Base-by-base conservation (phyloP, 2,329 filamentous ascomycete genomes). In the Didymella sp. region DNA sequence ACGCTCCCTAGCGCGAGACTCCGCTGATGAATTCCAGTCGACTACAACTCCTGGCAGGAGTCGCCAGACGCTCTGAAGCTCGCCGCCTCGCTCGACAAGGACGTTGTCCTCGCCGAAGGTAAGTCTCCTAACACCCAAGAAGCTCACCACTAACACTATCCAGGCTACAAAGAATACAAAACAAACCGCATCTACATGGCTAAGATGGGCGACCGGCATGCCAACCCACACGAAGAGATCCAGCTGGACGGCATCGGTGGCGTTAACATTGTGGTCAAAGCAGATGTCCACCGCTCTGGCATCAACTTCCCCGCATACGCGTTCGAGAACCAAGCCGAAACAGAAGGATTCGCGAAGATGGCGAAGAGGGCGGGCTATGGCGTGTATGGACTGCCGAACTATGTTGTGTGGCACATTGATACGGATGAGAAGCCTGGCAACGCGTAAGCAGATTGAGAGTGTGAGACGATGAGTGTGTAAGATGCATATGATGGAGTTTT, bases 1-100 rank as follows among this genome's bases (percentile, higher is more conserved):
- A 40, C 25, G 12, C 22, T 19, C 30, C 2, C 1, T 12, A 22
- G 13, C 21, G 19, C 25, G 17, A 19, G 27, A 4, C 0, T n/a
- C 9, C 24, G 49, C 62, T 68, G 47, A 70, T 63, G 22, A 51
- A 37, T 21, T 30, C 31, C 59, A 95, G 91, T 98, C 73, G 95
- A 99, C 76, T 99, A 99, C 81, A 99, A 99, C 79, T 98, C 95
- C 1, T 99, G 95, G 95, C 86, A 96, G 68, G 95, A 99, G 79
- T 94, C 94, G 9, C 89, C 93, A 48, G 90, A 94, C 77, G 92
- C 85, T 44, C 85, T 89, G 57, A 89, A 88, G 70, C 84, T 98
- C 51, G 83, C 89, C n/a, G 80, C 84, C 6, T 86, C 81, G 50
- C 82, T 98, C 19, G 84, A 89, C 64, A 93, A 92, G 73, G 87